Conservation (phyloP, 306 rosid species). For the Prunus kanzakura region DNA sequence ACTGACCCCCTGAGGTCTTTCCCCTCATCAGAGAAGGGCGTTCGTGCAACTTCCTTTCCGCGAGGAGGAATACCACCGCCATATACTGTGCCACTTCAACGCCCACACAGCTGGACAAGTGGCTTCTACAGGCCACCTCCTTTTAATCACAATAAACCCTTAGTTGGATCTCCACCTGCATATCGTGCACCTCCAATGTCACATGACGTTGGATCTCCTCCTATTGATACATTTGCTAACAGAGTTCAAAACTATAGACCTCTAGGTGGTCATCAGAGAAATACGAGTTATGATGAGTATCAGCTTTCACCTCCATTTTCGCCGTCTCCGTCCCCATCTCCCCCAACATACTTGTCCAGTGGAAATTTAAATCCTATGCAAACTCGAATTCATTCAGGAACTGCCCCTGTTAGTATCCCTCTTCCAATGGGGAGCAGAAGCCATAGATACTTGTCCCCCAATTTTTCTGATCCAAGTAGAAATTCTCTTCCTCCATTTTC, state of each 20-base stretch:
- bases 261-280: constrained; percentile 33
- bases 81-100: constrained; percentile 40
- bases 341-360: constrained; percentile 44
- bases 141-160: constrained; percentile 40
- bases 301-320: constrained; percentile 94
- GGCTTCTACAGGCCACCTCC: constrained; percentile 65
- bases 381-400: constrained; percentile 54
- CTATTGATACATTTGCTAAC: constrained; percentile 44
- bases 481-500: constrained; percentile 76
- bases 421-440: constrained; percentile 44
- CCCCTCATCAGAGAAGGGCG: constrained; percentile 53
- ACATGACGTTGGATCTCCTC: constrained; percentile 54
- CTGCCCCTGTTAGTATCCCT: constrained; percentile 83
- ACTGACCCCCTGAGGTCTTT: constrained; percentile 69
- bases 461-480: constrained; percentile 71
- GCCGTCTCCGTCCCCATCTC: constrained; percentile 71
- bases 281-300: constrained; percentile 54
- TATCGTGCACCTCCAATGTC: constrained; percentile 53
- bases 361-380: constrained; percentile 41
- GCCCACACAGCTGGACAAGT: constrained; percentile 76
- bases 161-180: constrained; percentile 60
- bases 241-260: constrained; percentile 42
- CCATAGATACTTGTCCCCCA: constrained; percentile 64
- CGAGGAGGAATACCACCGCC: constrained; percentile 48
- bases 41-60: constrained; percentile 55